phyloP scores from a whole-genome alignment of 2,329 filamentous ascomycete species.

The Diaporthe eres region DNA sequence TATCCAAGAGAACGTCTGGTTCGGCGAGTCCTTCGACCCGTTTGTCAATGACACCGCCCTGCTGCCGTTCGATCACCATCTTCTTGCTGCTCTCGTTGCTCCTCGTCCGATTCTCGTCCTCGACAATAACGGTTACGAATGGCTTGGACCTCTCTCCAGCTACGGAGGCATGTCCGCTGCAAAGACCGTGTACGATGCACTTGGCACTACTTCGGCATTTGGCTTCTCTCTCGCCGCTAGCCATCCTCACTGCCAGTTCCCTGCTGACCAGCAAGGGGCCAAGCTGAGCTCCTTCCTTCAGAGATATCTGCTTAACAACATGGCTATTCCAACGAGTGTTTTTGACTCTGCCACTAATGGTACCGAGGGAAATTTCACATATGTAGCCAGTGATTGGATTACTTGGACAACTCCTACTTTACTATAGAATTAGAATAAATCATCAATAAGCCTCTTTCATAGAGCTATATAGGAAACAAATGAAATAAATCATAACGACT shows the following conservation, averaged over 20 bases:
- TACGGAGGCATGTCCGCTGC: slow-evolving; percentile 65
- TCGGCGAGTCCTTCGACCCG: slow-evolving; percentile 56
- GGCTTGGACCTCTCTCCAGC: slow-evolving; percentile 63
- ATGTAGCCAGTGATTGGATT: background rate
- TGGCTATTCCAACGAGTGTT: background rate
- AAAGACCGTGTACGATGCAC: slow-evolving; percentile 61
- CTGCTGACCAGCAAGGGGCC: slow-evolving; percentile 1
- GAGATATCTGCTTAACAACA: background rate
- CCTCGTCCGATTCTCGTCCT: slow-evolving; percentile 64
- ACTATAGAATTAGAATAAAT: background rate
- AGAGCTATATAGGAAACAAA: too few species aligned
- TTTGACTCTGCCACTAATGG: background rate
- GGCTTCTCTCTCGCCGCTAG: slow-evolving; percentile 10
- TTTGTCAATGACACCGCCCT: slow-evolving; percentile 54
- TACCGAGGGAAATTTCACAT: background rate
- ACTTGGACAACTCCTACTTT: slow-evolving; percentile 6
- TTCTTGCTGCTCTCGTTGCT: slow-evolving; percentile 63
- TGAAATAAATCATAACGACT: too few species aligned
- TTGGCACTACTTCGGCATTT: slow-evolving; percentile 49
- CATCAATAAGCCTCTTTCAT: background rate
- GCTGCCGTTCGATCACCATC: slow-evolving; percentile 65
- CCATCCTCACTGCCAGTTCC: slow-evolving; percentile 3
- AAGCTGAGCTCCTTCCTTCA: slow-evolving; percentile 1
- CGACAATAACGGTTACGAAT: slow-evolving; percentile 65
- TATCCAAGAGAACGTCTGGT: slow-evolving; percentile 65